Evolutionary conservation across 1,284 basidiomycete species (phyloP).

Genomic region (Austroboletus niveus): DNA sequence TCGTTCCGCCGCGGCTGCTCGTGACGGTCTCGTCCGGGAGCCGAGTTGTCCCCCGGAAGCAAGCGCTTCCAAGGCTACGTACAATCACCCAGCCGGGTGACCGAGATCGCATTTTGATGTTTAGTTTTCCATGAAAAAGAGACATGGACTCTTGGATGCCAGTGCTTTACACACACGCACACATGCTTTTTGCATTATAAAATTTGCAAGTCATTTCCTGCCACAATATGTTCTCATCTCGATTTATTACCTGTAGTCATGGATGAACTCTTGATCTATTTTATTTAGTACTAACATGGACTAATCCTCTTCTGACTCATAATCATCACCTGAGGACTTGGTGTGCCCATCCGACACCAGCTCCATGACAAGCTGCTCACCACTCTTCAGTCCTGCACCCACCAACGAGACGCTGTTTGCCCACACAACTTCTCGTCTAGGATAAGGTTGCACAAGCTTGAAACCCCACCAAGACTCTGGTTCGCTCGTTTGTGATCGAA

Average conservation of each 20-base stretch:
- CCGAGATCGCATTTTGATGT: conserved; percentile 14
- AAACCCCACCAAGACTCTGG: conserved; percentile 68
- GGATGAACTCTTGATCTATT: no score
- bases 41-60: not conserved
- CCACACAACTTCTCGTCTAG: conserved; percentile 64
- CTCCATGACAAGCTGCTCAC: conserved; percentile 74
- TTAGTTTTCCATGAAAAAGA: not conserved
- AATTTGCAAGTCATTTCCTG: no score
- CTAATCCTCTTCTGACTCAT: conserved; percentile 46
- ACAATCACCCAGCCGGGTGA: conserved; percentile 14
- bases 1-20: not conserved
- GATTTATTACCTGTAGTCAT: no score
- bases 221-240: no score
- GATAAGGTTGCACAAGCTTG: conserved; percentile 67
- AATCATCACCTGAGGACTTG: conserved; percentile 46
- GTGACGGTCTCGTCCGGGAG: conserved; percentile 5
- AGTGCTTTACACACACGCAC: not conserved
- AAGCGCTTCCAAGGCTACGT: conserved; percentile 2
- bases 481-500: conserved; percentile 30
- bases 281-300: no score
- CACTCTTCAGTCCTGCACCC: conserved; percentile 57
- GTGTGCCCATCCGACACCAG: conserved; percentile 25
- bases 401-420: conserved; percentile 39
- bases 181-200: not conserved
- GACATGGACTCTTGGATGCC: not conserved